Evolutionary conservation across 345 rosid species (phyloP).

Genomic region (Populus pruinosa): DNA sequence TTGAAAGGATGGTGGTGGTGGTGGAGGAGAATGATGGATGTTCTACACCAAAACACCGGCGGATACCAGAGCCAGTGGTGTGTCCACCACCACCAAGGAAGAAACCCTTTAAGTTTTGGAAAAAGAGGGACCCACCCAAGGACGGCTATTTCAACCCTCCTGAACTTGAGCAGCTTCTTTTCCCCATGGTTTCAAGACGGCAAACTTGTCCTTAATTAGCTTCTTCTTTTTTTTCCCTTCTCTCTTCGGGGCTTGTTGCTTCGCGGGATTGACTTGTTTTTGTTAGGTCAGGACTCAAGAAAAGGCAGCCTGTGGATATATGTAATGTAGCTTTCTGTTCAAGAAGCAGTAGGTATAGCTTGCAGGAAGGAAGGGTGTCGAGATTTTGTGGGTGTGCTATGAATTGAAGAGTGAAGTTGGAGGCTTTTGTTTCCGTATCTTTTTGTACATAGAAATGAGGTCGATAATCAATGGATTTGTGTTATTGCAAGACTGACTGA

Average conservation of each 20-base stretch:
- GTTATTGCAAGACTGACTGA: no score
- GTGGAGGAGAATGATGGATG: conserved; percentile 13
- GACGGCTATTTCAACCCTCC: conserved; percentile 33
- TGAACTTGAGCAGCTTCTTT: conserved; percentile 34
- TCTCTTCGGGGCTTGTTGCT: neutral
- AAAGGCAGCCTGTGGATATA: conserved; percentile 1
- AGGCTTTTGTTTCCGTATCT: no score
- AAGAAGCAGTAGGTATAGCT: no score
- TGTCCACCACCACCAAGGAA: conserved; percentile 40
- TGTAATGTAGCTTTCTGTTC: neutral
- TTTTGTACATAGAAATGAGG: no score
- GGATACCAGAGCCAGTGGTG: conserved; percentile 20
- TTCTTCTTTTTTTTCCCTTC: neutral
- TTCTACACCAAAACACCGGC: conserved; percentile 31
- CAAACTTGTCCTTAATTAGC: conserved; percentile 4
- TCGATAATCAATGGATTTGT: no score
- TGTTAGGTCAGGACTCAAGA: neutral
- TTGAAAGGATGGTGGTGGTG: neutral
- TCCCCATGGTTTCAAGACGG: conserved; percentile 7
- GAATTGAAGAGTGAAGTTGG: no score
- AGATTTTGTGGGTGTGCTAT: no score
- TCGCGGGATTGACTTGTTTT: neutral
- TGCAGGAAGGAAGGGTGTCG: no score
- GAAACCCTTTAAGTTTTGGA: conserved; percentile 20
- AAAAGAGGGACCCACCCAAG: conserved; percentile 26